Percentiles rank a stretch among this genome's conserved stretches.
Evolutionary conservation across 345 rosid genomes (phyloP).

Genomic region (Cardiospermum halicacabum): DNA sequence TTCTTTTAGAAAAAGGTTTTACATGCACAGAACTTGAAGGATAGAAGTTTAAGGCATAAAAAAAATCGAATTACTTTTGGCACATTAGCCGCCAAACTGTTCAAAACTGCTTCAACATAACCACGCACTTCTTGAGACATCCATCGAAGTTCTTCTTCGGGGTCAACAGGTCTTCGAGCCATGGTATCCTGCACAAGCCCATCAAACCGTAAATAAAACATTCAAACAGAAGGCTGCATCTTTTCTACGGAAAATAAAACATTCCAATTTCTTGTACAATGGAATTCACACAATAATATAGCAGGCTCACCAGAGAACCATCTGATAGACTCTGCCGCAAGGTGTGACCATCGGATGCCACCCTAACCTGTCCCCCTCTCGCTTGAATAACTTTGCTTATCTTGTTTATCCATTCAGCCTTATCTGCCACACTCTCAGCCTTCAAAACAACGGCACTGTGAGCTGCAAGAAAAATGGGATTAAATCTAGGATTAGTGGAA

Average conservation of each 20-base stretch:
- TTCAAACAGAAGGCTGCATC: neutral
- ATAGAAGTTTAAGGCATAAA: neutral
- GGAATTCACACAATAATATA: neutral
- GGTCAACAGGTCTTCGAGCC: slow-evolving; percentile 74
- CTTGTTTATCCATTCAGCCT: slow-evolving; percentile 85
- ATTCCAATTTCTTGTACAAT: neutral
- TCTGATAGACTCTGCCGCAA: slow-evolving; percentile 91
- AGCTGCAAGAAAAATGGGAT: slow-evolving; percentile 41
- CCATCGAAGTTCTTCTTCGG: slow-evolving; percentile 96
- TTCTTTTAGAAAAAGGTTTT: neutral
- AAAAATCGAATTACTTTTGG: slow-evolving; percentile 53
- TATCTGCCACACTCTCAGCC: slow-evolving; percentile 85
- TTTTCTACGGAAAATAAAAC: neutral
- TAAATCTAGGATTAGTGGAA: neutral
- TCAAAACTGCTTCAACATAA: slow-evolving; percentile 91
- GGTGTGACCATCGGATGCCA: slow-evolving; percentile 35
- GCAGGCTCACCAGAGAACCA: slow-evolving; percentile 83
- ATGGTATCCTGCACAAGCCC: slow-evolving; percentile 59
- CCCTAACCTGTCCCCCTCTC: slow-evolving; percentile 54
- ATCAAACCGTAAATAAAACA: neutral
- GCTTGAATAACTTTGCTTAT: slow-evolving; percentile 61
- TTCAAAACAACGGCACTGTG: slow-evolving; percentile 74
- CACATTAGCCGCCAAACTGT: slow-evolving; percentile 89
- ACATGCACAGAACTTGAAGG: neutral
- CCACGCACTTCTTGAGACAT: slow-evolving; percentile 99